Evolutionary conservation across 768 basidiomycete genomes (phyloP).

Genomic region (Pulveroboletus sp.): DNA sequence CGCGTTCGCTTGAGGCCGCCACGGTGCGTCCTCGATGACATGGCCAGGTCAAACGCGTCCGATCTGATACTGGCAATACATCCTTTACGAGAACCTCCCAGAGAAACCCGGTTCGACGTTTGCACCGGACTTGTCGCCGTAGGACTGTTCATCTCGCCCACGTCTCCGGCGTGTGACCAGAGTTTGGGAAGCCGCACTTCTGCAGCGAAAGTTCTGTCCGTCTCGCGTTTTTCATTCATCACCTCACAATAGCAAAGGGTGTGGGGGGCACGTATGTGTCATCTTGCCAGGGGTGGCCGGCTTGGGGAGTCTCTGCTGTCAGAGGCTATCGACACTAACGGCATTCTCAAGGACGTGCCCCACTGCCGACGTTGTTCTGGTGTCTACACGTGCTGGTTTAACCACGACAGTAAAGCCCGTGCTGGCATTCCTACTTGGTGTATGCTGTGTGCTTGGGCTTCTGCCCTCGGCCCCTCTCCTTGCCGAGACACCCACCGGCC

Average conservation of each 20-base stretch:
- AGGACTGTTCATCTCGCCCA: background rate
- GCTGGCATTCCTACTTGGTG: background rate
- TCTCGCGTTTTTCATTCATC: background rate
- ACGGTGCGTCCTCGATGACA: background rate
- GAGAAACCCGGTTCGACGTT: background rate
- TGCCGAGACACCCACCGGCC: background rate
- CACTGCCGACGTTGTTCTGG: constrained; percentile 2
- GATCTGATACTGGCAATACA: background rate
- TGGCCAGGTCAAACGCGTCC: background rate
- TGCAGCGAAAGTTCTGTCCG: no score
- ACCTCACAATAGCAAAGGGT: background rate
- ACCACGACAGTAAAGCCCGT: background rate
- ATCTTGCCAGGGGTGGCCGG: background rate
- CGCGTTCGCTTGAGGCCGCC: background rate
- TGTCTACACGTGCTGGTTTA: background rate
- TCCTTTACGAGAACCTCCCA: background rate
- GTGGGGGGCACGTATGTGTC: background rate
- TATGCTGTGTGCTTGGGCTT: background rate
- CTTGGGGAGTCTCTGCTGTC: background rate
- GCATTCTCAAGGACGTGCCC: constrained; percentile 5
- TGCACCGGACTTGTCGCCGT: background rate
- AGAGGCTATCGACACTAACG: constrained; percentile 2
- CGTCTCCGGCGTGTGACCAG: background rate
- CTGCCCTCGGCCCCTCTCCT: background rate
- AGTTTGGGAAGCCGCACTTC: background rate